phyloP scores from a whole-genome alignment of 805 yeast species.

The Brettanomyces sp. region DNA sequence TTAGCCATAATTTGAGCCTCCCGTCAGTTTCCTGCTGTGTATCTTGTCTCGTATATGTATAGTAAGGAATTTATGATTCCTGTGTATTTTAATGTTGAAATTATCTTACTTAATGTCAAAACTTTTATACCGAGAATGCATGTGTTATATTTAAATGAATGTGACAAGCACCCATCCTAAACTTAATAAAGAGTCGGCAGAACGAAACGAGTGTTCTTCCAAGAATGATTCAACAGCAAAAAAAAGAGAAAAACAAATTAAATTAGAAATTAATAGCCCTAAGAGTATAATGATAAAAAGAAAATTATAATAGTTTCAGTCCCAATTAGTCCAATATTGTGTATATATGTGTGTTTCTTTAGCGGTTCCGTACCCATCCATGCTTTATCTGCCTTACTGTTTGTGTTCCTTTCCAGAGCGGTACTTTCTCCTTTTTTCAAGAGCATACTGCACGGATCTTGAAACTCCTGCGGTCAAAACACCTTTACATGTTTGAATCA shows the following conservation, averaged over 20 bases:
- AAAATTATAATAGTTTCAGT: neutral
- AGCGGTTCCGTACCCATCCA: neutral
- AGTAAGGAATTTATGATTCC: slow-evolving; percentile 1
- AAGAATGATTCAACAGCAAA: too few species aligned
- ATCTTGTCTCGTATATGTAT: slow-evolving; percentile 3
- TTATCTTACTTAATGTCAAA: neutral
- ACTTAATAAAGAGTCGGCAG: too few species aligned
- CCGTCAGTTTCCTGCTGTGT: too few species aligned
- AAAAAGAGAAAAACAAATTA: too few species aligned
- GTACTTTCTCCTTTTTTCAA: slow-evolving; percentile 50
- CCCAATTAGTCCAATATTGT: slow-evolving; percentile 1
- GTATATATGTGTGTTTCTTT: neutral
- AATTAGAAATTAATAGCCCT: too few species aligned
- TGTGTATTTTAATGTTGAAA: neutral
- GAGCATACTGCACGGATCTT: slow-evolving; percentile 65
- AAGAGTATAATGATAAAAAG: neutral
- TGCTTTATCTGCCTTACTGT: neutral
- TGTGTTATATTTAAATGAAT: too few species aligned
- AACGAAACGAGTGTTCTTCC: too few species aligned
- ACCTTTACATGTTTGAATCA: slow-evolving; percentile 74
- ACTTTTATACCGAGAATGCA: neutral
- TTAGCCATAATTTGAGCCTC: neutral
- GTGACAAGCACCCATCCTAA: too few species aligned
- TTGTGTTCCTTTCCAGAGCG: slow-evolving; percentile 1
- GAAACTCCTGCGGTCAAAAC: slow-evolving; percentile 75